Conservation (phyloP, 2,329 filamentous ascomycete species). For the Trichophyton simii region DNA sequence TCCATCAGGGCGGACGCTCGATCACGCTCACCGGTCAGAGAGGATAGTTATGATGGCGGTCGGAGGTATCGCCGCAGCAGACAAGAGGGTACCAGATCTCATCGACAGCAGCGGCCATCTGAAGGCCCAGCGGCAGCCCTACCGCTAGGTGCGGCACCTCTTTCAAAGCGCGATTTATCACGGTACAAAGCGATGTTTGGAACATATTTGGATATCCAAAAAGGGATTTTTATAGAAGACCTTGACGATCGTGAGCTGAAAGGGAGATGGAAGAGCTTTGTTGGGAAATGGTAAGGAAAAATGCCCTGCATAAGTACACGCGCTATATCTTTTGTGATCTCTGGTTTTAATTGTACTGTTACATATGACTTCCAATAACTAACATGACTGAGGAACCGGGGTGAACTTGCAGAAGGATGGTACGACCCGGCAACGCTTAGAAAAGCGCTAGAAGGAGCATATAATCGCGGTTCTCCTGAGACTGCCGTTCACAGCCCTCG, state of each 20-base stretch:
- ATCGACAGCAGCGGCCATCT: slow-evolving; percentile 8
- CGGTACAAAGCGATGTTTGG: slow-evolving; percentile 61
- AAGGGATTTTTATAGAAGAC: slow-evolving; percentile 54
- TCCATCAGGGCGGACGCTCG: slow-evolving; percentile 7
- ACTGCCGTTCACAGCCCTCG: neutral
- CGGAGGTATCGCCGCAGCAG: slow-evolving; percentile 20
- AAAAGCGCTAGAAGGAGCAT: slow-evolving; percentile 31
- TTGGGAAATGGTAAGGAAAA: slow-evolving; percentile 61
- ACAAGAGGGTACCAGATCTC: slow-evolving; percentile 3
- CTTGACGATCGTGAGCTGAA: slow-evolving; percentile 63
- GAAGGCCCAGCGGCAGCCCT: slow-evolving; percentile 32
- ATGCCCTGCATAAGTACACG: neutral
- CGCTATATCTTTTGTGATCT: neutral
- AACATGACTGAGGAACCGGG: slow-evolving; percentile 57
- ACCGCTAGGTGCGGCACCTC: slow-evolving; percentile 52
- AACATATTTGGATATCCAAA: slow-evolving; percentile 79
- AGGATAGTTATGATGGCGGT: slow-evolving; percentile 26
- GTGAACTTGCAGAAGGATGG: slow-evolving; percentile 80
- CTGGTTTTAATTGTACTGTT: neutral
- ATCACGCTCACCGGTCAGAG: slow-evolving; percentile 18
- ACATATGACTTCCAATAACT: slow-evolving; percentile 22
- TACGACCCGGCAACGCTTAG: slow-evolving; percentile 68
- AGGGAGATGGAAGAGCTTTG: slow-evolving; percentile 88
- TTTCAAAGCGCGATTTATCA: slow-evolving; percentile 57
- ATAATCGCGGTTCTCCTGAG: neutral